Percentiles rank a stretch among this genome's conserved stretches.
Conservation (phyloP, 768 basidiomycete genomes). For the Kwoniella sp. region DNA sequence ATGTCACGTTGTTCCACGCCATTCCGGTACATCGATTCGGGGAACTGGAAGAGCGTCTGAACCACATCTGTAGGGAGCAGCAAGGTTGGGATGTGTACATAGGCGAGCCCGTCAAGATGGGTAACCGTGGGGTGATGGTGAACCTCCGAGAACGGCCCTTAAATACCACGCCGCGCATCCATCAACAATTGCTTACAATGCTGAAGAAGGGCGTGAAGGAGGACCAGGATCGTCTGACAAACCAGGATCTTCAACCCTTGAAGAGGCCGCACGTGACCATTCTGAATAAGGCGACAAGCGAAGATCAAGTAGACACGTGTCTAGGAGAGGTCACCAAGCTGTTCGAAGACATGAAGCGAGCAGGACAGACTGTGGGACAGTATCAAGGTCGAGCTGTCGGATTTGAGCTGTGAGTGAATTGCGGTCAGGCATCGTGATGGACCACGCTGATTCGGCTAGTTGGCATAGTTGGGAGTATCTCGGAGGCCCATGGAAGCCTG, state of each 20-base stretch:
- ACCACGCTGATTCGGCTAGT: too few species aligned
- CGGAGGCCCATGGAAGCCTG: conserved; percentile 44
- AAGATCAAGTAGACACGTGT: conserved; percentile 42
- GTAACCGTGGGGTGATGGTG: conserved; percentile 41
- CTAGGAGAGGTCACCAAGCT: conserved; percentile 36
- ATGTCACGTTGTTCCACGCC: conserved; percentile 47
- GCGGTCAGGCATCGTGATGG: not conserved
- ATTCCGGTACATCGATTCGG: conserved; percentile 35
- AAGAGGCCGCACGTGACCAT: conserved; percentile 44
- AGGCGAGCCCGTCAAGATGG: conserved; percentile 42
- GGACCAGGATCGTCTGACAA: conserved; percentile 34
- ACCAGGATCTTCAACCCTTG: conserved; percentile 40
- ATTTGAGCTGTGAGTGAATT: conserved; percentile 41
- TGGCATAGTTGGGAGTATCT: conserved; percentile 51
- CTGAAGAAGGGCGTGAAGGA: conserved; percentile 30
- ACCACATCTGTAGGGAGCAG: conserved; percentile 22
- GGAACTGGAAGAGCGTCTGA: conserved; percentile 32
- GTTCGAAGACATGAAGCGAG: conserved; percentile 34
- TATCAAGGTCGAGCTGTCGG: conserved; percentile 38
- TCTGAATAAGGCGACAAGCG: conserved; percentile 43
- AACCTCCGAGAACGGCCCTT: conserved; percentile 33
- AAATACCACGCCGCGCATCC: conserved; percentile 31
- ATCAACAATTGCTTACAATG: conserved; percentile 19
- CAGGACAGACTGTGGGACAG: conserved; percentile 29
- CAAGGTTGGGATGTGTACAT: conserved; percentile 39